These are phyloP conservation scores for Prosopis cineraria DNA, from an alignment of 306 rosid species.

Conservation along the genomic window DNA sequence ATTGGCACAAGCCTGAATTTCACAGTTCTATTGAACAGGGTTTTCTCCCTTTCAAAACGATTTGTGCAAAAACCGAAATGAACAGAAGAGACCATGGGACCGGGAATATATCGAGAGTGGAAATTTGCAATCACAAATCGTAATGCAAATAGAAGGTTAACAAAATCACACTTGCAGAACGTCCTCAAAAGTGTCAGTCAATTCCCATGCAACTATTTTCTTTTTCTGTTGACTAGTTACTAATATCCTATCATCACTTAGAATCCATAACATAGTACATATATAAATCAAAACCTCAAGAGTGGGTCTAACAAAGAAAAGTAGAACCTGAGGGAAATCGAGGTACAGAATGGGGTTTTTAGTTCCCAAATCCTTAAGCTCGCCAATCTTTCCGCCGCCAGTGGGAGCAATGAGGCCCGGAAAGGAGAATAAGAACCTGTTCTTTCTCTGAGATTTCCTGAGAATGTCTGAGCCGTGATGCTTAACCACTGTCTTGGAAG, in stretches of 20 bases:
- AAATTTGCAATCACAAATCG: not conserved
- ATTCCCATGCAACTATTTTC: not conserved
- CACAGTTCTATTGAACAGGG: not conserved
- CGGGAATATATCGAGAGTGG: not conserved
- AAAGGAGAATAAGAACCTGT: conserved; percentile 82
- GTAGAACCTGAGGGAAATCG: conserved; percentile 76
- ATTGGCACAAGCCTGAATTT: not conserved
- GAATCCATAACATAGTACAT: not conserved
- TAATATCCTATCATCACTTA: not conserved
- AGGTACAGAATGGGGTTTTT: conserved; percentile 87
- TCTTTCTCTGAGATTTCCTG: conserved; percentile 85
- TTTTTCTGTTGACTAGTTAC: not conserved
- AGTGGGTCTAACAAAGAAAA: not conserved
- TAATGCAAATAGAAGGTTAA: not conserved
- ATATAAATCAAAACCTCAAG: conserved; percentile 3
- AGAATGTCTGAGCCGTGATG: conserved; percentile 86
- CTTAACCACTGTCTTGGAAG: conserved; percentile 66
- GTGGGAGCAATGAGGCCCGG: conserved; percentile 77
- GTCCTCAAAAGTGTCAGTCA: not conserved
- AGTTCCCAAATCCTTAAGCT: conserved; percentile 81
- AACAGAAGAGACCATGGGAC: not conserved
- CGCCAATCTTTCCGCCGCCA: conserved; percentile 86
- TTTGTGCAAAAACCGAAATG: not conserved
- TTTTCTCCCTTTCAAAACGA: not conserved
- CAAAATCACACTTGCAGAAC: not conserved